phyloP scores from a whole-genome alignment of 2,329 filamentous ascomycete species.

The Aureobasidium vineae region DNA sequence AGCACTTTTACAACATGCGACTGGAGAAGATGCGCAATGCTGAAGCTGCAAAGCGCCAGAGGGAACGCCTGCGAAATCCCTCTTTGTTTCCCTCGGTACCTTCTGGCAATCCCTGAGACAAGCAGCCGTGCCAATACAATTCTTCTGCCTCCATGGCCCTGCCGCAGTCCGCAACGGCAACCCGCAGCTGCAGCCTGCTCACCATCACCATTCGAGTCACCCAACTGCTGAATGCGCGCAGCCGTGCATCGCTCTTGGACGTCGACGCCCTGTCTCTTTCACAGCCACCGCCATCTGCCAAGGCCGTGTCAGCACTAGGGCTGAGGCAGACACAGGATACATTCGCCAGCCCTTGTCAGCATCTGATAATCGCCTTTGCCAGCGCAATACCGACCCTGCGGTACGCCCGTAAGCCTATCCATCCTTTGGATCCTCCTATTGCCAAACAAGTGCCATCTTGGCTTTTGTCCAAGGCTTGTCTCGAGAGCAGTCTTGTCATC shows the following conservation, averaged over 20 bases:
- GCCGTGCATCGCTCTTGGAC: background rate
- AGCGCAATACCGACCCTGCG: background rate
- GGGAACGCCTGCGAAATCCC: slow-evolving; percentile 75
- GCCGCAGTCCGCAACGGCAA: background rate
- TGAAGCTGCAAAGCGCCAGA: slow-evolving; percentile 77
- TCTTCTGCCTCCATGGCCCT: no score
- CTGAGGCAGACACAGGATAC: background rate
- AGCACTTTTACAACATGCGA: slow-evolving; percentile 81
- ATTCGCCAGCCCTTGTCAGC: slow-evolving; percentile 6
- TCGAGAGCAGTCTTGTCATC: background rate
- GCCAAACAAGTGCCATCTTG: background rate
- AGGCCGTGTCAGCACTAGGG: slow-evolving; percentile 14
- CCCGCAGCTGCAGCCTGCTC: background rate
- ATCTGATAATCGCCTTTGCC: background rate
- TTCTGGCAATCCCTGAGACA: slow-evolving; percentile 46
- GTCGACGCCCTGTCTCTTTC: background rate
- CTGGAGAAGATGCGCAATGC: slow-evolving; percentile 73
- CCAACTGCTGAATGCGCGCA: background rate
- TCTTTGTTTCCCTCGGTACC: slow-evolving; percentile 83
- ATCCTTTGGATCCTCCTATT: background rate
- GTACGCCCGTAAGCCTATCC: slow-evolving; percentile 1
- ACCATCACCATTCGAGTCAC: background rate
- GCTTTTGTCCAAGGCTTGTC: background rate
- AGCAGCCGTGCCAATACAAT: background rate
- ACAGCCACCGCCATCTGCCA: slow-evolving; percentile 9